Base-by-base conservation (phyloP, 208 protist species). In the Crithidia bombi region DNA sequence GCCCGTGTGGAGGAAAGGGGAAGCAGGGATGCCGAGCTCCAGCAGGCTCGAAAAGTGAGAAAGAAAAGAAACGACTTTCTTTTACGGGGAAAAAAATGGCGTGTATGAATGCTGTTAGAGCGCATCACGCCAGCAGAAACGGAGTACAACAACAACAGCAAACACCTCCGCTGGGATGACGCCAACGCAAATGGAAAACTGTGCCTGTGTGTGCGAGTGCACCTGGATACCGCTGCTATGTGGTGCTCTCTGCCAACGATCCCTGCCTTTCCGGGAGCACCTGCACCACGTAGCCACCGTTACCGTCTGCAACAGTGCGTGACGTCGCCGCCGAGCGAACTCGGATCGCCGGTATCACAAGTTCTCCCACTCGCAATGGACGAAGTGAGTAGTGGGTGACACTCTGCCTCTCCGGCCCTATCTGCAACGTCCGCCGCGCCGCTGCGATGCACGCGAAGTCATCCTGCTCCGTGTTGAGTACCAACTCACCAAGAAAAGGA, bases 401-500 rank as follows among this genome's bases (percentile, higher is more conserved):
- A 19, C 46, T 32, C 35, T 58, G 36, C 25, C 61, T 67, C 32
- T 58, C 38, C 17, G 74, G 67, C 3, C 62, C 67, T 23, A 79
- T 61, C 47, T 82, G 78, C 14, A 85, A 75, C 30, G 76, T 75
- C 47, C 75, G 78, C 74, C 65, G 79, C 56, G 56, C 72, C 55
- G 65, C 75, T 57, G 19, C 82, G 35, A 63, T 59, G 36, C 41
- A 87, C 35, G 72, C 47, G 76, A 85, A 82, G 64, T 62, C 59
- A 26, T 73, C 54, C 14, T 63, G 28, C 39, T 55, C 38, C 35
- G 58, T 65, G 44, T 85, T 75, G n/a, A 90, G 26, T 1, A 51
- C 32, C 12, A 92, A 69, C 23, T 85, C 74, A 26, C 79, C 81
- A n/a, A 58, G 54, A 55, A 87, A 83, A 12, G 67, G 54, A 35